Percentiles rank a stretch among this genome's conserved stretches.
These are phyloP conservation scores for Yamadazyma kitorensis DNA, from an alignment of 805 yeast genomes.

Conservation along the genomic window DNA sequence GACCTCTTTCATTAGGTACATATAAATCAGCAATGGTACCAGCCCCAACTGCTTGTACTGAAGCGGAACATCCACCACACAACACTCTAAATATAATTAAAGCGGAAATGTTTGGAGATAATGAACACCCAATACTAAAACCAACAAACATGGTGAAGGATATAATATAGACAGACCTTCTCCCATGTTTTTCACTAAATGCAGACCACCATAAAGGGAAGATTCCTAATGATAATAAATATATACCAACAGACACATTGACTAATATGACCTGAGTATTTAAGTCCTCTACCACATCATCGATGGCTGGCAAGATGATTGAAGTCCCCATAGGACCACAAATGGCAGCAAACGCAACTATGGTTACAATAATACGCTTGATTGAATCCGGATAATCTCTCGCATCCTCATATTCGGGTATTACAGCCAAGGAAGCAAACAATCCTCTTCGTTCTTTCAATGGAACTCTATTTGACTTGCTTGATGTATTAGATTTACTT, in stretches of 20 bases:
- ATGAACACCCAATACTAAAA: slow-evolving; percentile 71
- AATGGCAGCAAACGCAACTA: slow-evolving; percentile 71
- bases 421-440: slow-evolving; percentile 44
- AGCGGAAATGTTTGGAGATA: slow-evolving; percentile 57
- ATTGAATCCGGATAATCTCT: slow-evolving; percentile 51
- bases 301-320: slow-evolving; percentile 75
- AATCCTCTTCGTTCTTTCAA: slow-evolving; percentile 56
- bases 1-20: slow-evolving; percentile 65
- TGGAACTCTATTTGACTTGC: slow-evolving; percentile 15
- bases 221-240: slow-evolving; percentile 68
- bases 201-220: slow-evolving; percentile 91
- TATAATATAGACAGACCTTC: slow-evolving; percentile 68
- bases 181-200: slow-evolving; percentile 69
- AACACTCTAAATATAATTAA: slow-evolving; percentile 69
- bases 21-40: slow-evolving; percentile 80
- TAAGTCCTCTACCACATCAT: slow-evolving; percentile 52
- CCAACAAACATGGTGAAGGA: slow-evolving; percentile 63
- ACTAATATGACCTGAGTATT: slow-evolving; percentile 59
- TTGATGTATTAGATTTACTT: slow-evolving; percentile 3
- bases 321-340: slow-evolving; percentile 91
- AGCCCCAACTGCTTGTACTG: slow-evolving; percentile 88
- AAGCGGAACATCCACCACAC: slow-evolving; percentile 78
- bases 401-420: slow-evolving; percentile 76
- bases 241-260: slow-evolving; percentile 78
- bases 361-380: slow-evolving; percentile 55